Evolutionary conservation across 441 rosid genomes (phyloP).

Genomic region (Eugenia klotzschiana): DNA sequence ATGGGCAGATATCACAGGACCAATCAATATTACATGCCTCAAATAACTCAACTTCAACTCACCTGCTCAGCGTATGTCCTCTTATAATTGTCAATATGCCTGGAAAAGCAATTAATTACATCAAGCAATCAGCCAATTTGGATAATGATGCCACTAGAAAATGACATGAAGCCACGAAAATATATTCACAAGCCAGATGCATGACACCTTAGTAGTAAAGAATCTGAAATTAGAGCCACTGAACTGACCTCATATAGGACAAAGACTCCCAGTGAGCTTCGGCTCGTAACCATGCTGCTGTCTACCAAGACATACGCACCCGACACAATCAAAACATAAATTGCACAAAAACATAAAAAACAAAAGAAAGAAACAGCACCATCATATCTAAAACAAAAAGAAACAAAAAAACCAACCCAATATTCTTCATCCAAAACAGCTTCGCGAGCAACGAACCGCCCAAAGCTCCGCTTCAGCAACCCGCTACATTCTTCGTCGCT

Average conservation of each 20-base stretch:
- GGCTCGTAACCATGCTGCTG: slow-evolving; percentile 13
- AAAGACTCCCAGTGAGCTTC: slow-evolving; percentile 9
- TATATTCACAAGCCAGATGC: neutral
- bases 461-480: slow-evolving; percentile 5
- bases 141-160: neutral
- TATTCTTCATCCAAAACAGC: slow-evolving; percentile 9
- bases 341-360: neutral
- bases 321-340: neutral
- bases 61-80: slow-evolving; percentile 10
- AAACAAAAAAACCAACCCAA: neutral
- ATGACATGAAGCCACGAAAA: neutral
- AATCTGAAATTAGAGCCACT: neutral
- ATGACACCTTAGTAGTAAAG: neutral
- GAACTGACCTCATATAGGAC: slow-evolving; percentile 6
- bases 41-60: neutral
- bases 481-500: slow-evolving; percentile 8
- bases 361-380: neutral
- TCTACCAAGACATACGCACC: neutral
- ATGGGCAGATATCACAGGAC: neutral
- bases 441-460: slow-evolving; percentile 8
- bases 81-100: slow-evolving; percentile 5
- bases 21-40: neutral
- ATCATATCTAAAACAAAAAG: neutral
- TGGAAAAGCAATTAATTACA: neutral
- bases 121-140: neutral